Base-by-base conservation (phyloP, 164 flowering plant genomes). In the Platanus orientalis region DNA sequence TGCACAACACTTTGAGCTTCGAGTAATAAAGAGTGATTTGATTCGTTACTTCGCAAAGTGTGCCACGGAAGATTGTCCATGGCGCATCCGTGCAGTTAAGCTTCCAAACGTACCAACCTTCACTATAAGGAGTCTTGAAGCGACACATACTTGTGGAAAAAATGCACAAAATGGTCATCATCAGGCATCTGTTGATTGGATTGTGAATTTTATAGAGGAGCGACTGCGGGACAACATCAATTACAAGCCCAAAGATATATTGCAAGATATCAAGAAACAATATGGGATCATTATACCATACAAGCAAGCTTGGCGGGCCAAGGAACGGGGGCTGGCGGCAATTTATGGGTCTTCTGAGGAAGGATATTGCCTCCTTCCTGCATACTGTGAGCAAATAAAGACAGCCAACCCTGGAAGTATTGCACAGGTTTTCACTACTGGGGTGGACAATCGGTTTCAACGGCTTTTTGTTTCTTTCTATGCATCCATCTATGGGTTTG, bases 241-340 rank as follows among this genome's bases (percentile, higher is more conserved):
- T 63, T 91, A 85, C 79, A 91, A 91, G 69, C 97, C 97, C 4
- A 91, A 91, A 58, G 97, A 91, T 62, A 91, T 91, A 60, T 74
- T 88, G 66, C 81, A 83, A 56, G 97, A 91, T 57, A 78, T 91
- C 17, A 82, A 88, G 30, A 64, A 76, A 39, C 84, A 81, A 48
- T 82, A 88, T 75, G 97, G 97, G 30, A 85, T 91, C 68, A 84
- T 87, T 9, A 80, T 91, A 58, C 87, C 96, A 0, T 91, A 91
- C 69, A 91, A 88, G 80, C 95, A 91, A 73, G 97, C 97, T 51
- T 91, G 97, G 97, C 80, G 97, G 4, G 97, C 88, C 39, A 86
- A 84, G 72, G 95, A 91, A 64, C 74, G 95, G 25, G 87, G 88
- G 6, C 76, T 91, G 34, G 87, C 86, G 16, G 86, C 89, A 42